phyloP scores from a whole-genome alignment of 129 eudicot genomes.

The Arctium lappa region DNA sequence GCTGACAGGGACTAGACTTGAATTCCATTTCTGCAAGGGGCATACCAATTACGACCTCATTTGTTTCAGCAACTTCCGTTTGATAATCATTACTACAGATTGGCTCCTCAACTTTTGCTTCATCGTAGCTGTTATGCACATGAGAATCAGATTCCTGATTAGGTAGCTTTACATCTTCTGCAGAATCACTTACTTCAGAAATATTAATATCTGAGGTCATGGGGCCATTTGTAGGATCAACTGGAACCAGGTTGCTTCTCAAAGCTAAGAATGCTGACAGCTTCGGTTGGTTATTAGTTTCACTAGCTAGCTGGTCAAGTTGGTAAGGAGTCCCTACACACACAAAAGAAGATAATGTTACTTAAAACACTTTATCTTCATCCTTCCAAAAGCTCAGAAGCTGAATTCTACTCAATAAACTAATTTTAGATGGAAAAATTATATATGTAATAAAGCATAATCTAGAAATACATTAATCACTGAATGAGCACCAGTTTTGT shows the following conservation, averaged over 20 bases:
- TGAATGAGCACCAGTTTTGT: neutral
- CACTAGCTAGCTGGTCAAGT: slow-evolving; percentile 78
- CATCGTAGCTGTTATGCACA: slow-evolving; percentile 18
- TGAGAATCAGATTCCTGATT: slow-evolving; percentile 22
- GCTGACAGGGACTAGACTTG: slow-evolving; percentile 30
- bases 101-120: slow-evolving; percentile 34
- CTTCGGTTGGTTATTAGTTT: slow-evolving; percentile 66
- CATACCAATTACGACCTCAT: slow-evolving; percentile 22
- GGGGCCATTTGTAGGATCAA: slow-evolving; percentile 21
- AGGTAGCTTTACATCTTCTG: slow-evolving; percentile 26
- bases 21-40: slow-evolving; percentile 20
- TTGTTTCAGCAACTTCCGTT: slow-evolving; percentile 28
- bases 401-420: neutral
- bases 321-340: slow-evolving; percentile 83
- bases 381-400: neutral
- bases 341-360: neutral
- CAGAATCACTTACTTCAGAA: slow-evolving; percentile 32
- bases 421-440: neutral
- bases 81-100: slow-evolving; percentile 29
- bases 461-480: neutral
- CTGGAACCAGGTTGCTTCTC: slow-evolving; percentile 31
- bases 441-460: neutral
- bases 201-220: slow-evolving; percentile 22
- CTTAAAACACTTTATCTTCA: slow-evolving; percentile 4
- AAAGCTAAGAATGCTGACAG: slow-evolving; percentile 53